Conservation (phyloP, 2,329 filamentous ascomycete species). For the Bipolaris bicolor region DNA sequence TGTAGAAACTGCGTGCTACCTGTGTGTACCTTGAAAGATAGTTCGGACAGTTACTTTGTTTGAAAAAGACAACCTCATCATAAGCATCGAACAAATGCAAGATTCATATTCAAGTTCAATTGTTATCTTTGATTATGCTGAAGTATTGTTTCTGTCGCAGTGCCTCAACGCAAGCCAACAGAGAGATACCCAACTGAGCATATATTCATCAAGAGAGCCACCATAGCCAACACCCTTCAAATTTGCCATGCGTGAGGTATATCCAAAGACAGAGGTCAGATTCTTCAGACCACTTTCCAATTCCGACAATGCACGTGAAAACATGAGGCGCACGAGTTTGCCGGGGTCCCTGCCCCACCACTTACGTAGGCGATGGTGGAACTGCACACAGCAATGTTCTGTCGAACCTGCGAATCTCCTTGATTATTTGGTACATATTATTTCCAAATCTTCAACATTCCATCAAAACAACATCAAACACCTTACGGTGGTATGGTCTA, state of each 20-base stretch:
- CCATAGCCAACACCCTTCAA: neutral
- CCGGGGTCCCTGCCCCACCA: neutral
- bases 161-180: neutral
- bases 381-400: too few relatives aligned
- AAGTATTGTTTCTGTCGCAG: too few relatives aligned
- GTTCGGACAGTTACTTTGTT: neutral
- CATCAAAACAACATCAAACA: slow-evolving; percentile 15
- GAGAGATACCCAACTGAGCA: neutral
- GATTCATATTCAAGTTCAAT: too few relatives aligned
- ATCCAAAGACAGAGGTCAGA: too few relatives aligned
- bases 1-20: neutral
- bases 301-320: neutral
- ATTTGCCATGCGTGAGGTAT: neutral
- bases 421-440: too few relatives aligned
- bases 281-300: neutral
- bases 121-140: too few relatives aligned
- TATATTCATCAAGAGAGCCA: neutral
- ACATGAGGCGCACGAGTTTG: neutral
- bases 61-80: neutral
- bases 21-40: neutral
- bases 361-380: neutral
- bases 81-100: too few relatives aligned
- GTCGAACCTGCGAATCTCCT: too few relatives aligned
- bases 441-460: neutral
- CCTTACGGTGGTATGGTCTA: slow-evolving; percentile 36